Base-by-base conservation (phyloP, 2,329 filamentous ascomycete genomes). In the Fusarium brevicatenulatum region DNA sequence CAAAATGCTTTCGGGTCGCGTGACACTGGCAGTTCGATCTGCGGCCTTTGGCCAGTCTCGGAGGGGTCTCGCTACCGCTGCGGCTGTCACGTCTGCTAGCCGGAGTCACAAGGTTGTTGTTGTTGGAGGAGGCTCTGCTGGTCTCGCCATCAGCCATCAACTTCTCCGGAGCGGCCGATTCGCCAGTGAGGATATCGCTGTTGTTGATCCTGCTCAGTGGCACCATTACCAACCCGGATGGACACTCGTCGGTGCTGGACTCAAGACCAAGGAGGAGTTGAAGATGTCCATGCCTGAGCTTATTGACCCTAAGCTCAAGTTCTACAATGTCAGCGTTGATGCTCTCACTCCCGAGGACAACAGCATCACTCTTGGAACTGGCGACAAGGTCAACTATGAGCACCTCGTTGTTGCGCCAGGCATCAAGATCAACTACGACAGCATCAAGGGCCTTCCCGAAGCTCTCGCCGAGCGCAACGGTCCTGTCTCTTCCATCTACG, bases 171-270 rank as follows among this genome's bases (percentile, higher is more conserved):
- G 85, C 1, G 89, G 89, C 47, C 85, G 85, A 32, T 92, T 91
- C 75, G 71, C 80, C 1, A 81, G 85, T 47, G 83, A 89, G 37
- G 91, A 92, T 67, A 91, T 92, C 68, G 90, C 91, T 34, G 76
- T 92, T 32, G 81, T 92, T 47, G 91, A 92, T 71, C 91, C 91
- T 0, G 85, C 90, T 2, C 78, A 82, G 71, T 90, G 86, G 84
- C 90, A 92, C 77, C 85, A 92, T 81, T 92, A 92, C 78, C 91
- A 92, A 79, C 90, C 91, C 2, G 91, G 91, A 60, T 92, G 90
- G 90, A 92, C 91, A 4, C 83, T 92, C 2, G 91, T 92, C 5
- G 91, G 90, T 47, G 90, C 88, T 43, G 91, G 91, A 7, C 83
- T 92, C 43, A 92, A 92, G 80, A 86, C 83, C 52, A 90, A 90